These are phyloP conservation scores for Cystobasidium sp. DNA, from an alignment of 1,284 basidiomycete genomes.

Conservation along the genomic window DNA sequence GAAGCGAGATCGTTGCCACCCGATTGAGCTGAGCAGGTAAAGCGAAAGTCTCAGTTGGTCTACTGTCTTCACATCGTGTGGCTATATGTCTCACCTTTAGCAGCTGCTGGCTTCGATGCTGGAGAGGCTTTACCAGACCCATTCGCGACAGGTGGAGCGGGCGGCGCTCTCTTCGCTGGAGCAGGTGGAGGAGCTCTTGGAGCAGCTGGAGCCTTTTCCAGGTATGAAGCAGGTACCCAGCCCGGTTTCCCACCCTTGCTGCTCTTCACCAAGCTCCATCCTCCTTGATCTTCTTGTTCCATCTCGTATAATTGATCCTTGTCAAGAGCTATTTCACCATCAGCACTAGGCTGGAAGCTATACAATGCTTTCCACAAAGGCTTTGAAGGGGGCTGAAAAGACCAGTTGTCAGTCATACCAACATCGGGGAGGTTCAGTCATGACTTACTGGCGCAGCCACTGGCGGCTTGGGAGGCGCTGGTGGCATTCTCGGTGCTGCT, in stretches of 20 bases:
- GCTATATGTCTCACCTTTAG: not conserved
- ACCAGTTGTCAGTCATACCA: conserved; percentile 4
- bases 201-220: conserved; percentile 29
- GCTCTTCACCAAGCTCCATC: conserved; percentile 96
- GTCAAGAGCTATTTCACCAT: conserved; percentile 84
- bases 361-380: conserved; percentile 64
- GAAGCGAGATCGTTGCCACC: conserved; percentile 29
- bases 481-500: conserved; percentile 57
- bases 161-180: conserved; percentile 44
- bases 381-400: conserved; percentile 48
- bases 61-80: no score
- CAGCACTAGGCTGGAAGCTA: conserved; percentile 79
- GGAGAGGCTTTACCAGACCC: conserved; percentile 32
- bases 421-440: conserved; percentile 9
- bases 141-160: conserved; percentile 38
- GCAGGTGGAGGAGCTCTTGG: conserved; percentile 31
- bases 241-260: conserved; percentile 69
- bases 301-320: conserved; percentile 94
- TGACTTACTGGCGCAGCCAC: conserved; percentile 44
- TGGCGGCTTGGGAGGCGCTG: conserved; percentile 58
- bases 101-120: conserved; percentile 9
- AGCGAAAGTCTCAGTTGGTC: not conserved
- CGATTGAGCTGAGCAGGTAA: not conserved
- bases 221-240: conserved; percentile 85
- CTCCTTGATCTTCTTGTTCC: conserved; percentile 86